These are phyloP conservation scores for Gentiana straminea DNA, from an alignment of 257 asterid genomes.

Conservation along the genomic window DNA sequence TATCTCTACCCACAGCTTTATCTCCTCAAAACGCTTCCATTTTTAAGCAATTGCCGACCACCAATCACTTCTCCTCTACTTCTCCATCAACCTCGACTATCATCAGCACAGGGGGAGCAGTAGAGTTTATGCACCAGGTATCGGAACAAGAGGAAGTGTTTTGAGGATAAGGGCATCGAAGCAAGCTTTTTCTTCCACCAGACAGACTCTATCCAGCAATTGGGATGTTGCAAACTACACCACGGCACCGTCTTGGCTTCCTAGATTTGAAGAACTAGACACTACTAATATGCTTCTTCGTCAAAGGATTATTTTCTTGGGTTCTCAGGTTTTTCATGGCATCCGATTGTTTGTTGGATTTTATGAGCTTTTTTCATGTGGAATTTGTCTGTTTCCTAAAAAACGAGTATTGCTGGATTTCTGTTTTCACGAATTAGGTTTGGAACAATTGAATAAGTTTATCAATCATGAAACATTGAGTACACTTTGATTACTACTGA, in stretches of 20 bases:
- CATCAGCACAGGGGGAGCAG: not conserved
- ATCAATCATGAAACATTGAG: too few species aligned
- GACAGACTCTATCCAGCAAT: conserved; percentile 30
- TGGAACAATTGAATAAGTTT: too few species aligned
- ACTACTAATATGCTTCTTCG: conserved; percentile 98
- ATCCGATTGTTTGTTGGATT: not conserved
- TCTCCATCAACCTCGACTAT: not conserved
- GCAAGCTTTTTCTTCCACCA: conserved; percentile 13
- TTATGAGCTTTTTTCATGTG: not conserved
- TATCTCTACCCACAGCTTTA: conserved; percentile 14
- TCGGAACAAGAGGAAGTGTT: conserved; percentile 7
- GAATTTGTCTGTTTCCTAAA: conserved; percentile 1
- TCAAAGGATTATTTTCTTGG: conserved; percentile 87
- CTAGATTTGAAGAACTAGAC: conserved; percentile 90
- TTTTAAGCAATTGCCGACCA: conserved; percentile 9
- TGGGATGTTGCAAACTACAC: conserved; percentile 55
- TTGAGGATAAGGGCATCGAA: conserved; percentile 31
- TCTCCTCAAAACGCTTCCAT: conserved; percentile 8
- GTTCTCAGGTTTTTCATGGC: conserved; percentile 45
- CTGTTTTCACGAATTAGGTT: too few species aligned
- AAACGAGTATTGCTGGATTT: not conserved
- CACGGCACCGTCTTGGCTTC: conserved; percentile 77
- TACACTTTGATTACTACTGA: too few species aligned
- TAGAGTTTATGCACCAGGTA: not conserved
- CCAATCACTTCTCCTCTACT: not conserved